Evolutionary conservation across 441 rosid genomes (phyloP).

Genomic region (Adansonia gregorii): DNA sequence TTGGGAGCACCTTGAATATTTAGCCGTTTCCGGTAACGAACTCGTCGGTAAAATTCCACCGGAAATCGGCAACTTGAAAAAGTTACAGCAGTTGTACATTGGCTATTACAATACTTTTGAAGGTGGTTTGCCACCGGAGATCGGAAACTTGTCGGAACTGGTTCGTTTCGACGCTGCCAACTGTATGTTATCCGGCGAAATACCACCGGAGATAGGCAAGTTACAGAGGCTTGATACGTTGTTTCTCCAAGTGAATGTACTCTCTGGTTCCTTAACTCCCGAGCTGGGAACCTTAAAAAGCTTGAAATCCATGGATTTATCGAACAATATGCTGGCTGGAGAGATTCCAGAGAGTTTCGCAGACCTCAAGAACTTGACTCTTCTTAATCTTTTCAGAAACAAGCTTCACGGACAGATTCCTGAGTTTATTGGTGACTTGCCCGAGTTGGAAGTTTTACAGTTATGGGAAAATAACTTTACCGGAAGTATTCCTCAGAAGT

Average conservation of each 20-base stretch:
- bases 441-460: conserved; percentile 81
- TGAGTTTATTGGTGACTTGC: conserved; percentile 74
- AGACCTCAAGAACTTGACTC: conserved; percentile 67
- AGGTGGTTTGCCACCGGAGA: conserved; percentile 73
- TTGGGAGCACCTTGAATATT: conserved; percentile 69
- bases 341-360: conserved; percentile 76
- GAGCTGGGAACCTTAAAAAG: conserved; percentile 70
- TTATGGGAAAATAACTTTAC: conserved; percentile 96
- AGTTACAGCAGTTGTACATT: conserved; percentile 66
- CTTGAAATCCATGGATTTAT: conserved; percentile 86
- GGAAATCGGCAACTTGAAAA: conserved; percentile 76
- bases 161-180: conserved; percentile 78
- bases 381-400: conserved; percentile 84
- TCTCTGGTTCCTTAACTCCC: conserved; percentile 61
- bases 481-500: conserved; percentile 65
- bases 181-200: conserved; percentile 75
- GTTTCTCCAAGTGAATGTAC: conserved; percentile 83
- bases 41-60: conserved; percentile 71
- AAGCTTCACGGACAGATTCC: conserved; percentile 86
- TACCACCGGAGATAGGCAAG: conserved; percentile 69
- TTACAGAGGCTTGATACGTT: conserved; percentile 79
- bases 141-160: conserved; percentile 70
- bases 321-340: conserved; percentile 75
- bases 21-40: conserved; percentile 85
- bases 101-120: conserved; percentile 80